phyloP scores from a whole-genome alignment of 768 basidiomycete genomes.

The Lactarius sp. region DNA sequence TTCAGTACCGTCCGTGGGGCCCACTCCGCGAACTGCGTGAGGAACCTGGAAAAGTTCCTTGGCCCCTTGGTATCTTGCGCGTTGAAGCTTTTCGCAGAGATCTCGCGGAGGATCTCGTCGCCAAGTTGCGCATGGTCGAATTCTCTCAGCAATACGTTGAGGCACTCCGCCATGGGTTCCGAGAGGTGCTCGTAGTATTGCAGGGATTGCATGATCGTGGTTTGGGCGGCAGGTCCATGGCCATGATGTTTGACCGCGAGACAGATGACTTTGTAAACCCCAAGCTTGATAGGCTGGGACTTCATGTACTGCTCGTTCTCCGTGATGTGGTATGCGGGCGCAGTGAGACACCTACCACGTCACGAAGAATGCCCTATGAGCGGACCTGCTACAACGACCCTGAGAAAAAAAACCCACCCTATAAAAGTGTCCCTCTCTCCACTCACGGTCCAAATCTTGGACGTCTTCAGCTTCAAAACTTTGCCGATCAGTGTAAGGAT shows the following conservation, averaged over 20 bases:
- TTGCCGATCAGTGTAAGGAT: conserved; percentile 69
- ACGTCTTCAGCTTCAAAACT: conserved; percentile 59
- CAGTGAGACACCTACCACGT: conserved; percentile 69
- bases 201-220: conserved; percentile 83
- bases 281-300: conserved; percentile 55
- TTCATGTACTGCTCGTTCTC: conserved; percentile 92
- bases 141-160: conserved; percentile 72
- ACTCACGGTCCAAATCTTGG: conserved; percentile 87
- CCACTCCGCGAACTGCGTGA: conserved; percentile 74
- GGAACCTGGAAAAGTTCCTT: conserved; percentile 77
- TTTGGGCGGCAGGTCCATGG: conserved; percentile 80
- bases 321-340: conserved; percentile 80
- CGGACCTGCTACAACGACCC: not conserved
- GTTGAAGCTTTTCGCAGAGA: conserved; percentile 70
- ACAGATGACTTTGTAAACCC: conserved; percentile 87
- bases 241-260: conserved; percentile 87
- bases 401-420: conserved; percentile 46
- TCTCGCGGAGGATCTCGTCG: conserved; percentile 88
- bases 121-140: conserved; percentile 87
- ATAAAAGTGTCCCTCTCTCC: conserved; percentile 85
- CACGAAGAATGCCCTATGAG: conserved; percentile 9
- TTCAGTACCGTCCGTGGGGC: conserved; percentile 78
- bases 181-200: conserved; percentile 94
- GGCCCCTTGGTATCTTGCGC: conserved; percentile 86
- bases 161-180: conserved; percentile 90